Conservation (phyloP, 129 eudicot genomes). For the Gnaphalium uliginosum region DNA sequence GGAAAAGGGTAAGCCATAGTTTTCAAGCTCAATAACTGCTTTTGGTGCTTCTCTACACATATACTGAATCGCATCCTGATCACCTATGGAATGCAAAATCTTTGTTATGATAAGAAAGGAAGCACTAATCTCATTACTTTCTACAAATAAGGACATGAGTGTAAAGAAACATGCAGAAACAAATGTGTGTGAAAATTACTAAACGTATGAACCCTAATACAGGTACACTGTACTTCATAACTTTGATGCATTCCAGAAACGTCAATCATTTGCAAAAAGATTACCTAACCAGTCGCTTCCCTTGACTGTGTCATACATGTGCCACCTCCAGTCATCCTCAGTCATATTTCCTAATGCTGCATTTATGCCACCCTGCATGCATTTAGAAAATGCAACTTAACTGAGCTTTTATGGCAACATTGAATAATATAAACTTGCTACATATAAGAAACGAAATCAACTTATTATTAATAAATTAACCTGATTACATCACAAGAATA, state of each 20-base stretch:
- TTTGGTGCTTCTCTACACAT: slow-evolving; percentile 99
- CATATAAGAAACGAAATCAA: not conserved
- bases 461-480: not conserved
- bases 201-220: slow-evolving; percentile 17
- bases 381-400: slow-evolving; percentile 3
- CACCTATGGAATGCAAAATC: slow-evolving; percentile 56
- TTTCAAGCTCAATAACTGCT: slow-evolving; percentile 99
- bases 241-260: slow-evolving; percentile 1
- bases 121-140: not conserved
- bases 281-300: slow-evolving; percentile 63
- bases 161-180: not conserved
- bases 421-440: not conserved
- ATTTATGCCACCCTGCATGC: slow-evolving; percentile 86
- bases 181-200: not conserved
- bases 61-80: slow-evolving; percentile 99
- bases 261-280: not conserved
- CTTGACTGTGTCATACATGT: slow-evolving; percentile 97
- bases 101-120: slow-evolving; percentile 17
- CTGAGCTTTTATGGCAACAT: not conserved
- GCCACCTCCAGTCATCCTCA: slow-evolving; percentile 99
- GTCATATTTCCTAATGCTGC: slow-evolving; percentile 93
- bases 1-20: slow-evolving; percentile 96
- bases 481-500: not conserved
- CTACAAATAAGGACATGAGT: slow-evolving; percentile 2
- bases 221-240: not conserved